Evolutionary conservation across 352 stramenopile species (phyloP), one percentile per base, ranked within the genome.

Genomic region (Pythium aquatile): DNA sequence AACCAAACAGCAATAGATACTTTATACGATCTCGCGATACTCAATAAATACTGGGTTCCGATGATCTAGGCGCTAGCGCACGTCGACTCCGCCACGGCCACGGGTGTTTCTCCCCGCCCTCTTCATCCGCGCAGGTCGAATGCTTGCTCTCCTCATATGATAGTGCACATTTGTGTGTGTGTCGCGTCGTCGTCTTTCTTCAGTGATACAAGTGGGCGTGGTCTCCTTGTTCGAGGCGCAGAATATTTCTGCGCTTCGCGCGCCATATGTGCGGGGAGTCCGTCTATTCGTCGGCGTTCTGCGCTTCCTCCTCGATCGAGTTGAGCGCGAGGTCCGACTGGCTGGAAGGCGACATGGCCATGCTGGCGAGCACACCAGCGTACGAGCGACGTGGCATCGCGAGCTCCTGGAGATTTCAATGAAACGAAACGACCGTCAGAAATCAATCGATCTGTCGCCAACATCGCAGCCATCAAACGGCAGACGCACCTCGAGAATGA

Each of bases 251-350:
- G 7, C 35, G 35, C 35, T 42, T 42, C 35, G 35, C 11, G 35
- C 6, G 35, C 35, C 35, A 42, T 14, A 16, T 53, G 16, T 29
- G 28, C 28, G 55, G 28, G 29, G 16, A 11, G 14, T 30, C 20
- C 6, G 13, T 51, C 40, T 71, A 72, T 54, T 79, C 64, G 24
- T 85, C 76, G 52, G 85, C 74, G 55, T 85, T 70, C 69, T 90
- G 75, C 29, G 75, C 68, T 61, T 88, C 83, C 61, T 93, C 81
- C 39, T 68, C 75, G 68, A 94, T 91, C 56, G 83, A 81, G 78
- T 86, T 87, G 49, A 93, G 77, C 1, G 76, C 75, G 39, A 76
- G 71, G 29, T 83, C 73, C 30, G 70, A 77, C 63, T 82, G 58
- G 58, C 60, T 78, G 20, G 79, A 88, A 26, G 82, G 79, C 30